A percentile compares a stretch with the other conserved stretches of the same genome.
These are phyloP conservation scores for Nakaseomyces glabratus DNA, from an alignment of 1,139 yeast species.

Conservation along the genomic window DNA sequence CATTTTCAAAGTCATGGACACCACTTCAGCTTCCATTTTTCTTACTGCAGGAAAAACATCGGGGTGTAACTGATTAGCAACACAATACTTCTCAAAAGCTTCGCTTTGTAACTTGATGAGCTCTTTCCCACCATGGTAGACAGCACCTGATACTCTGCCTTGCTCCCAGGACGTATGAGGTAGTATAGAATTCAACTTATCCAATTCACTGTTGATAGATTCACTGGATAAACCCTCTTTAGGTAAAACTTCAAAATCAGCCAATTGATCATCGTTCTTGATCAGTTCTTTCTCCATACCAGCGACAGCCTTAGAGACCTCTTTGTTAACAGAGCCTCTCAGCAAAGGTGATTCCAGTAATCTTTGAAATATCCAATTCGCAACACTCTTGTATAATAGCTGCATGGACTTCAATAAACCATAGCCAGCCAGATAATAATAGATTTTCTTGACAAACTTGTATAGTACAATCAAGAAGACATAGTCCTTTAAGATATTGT, in stretches of 20 bases:
- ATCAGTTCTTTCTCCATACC: conserved; percentile 50
- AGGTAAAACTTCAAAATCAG: conserved; percentile 47
- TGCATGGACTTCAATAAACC: conserved; percentile 34
- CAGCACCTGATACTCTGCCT: conserved; percentile 91
- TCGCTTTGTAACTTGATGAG: conserved; percentile 61
- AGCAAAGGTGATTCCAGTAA: conserved; percentile 48
- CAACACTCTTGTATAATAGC: conserved; percentile 14
- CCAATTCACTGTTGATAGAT: conserved; percentile 41
- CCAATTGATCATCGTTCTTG: conserved; percentile 39
- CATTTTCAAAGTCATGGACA: conserved; percentile 73
- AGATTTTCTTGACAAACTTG: conserved; percentile 10
- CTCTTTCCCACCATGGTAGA: conserved; percentile 85
- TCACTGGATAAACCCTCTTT: conserved; percentile 42
- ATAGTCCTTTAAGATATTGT: conserved; percentile 17
- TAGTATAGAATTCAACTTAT: conserved; percentile 37
- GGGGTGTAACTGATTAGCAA: conserved; percentile 92
- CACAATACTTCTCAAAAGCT: conserved; percentile 69
- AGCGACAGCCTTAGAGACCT: conserved; percentile 41
- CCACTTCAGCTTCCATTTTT: conserved; percentile 94
- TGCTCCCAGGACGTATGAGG: conserved; percentile 71
- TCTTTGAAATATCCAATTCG: conserved; percentile 29
- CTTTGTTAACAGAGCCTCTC: conserved; percentile 48
- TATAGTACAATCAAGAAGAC: conserved; percentile 13
- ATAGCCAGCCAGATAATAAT: conserved; percentile 31
- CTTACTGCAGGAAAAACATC: conserved; percentile 95